Evolutionary conservation across 208 protist species (phyloP).

Genomic region (Lotmaria passim): DNA sequence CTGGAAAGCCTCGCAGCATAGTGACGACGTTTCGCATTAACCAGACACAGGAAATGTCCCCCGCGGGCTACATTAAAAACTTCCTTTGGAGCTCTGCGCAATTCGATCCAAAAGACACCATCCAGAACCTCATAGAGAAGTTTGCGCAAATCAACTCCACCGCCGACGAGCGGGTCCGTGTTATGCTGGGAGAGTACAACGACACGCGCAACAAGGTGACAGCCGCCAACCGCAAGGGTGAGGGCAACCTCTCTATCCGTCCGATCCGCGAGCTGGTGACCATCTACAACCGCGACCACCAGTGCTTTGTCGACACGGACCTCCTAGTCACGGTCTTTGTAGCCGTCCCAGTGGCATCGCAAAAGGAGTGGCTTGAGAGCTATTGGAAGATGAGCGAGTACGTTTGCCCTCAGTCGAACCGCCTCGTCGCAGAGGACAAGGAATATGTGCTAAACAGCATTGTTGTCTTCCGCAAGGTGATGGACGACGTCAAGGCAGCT

Average conservation of each 20-base stretch:
- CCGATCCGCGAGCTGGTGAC: constrained; percentile 84
- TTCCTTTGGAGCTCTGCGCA: constrained; percentile 86
- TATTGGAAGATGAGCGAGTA: constrained; percentile 89
- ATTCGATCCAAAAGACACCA: constrained; percentile 85
- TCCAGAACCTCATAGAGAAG: constrained; percentile 78
- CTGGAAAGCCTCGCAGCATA: constrained; percentile 69
- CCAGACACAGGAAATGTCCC: constrained; percentile 85
- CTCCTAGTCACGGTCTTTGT: constrained; percentile 89
- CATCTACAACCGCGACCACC: constrained; percentile 65
- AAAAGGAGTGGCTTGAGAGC: constrained; percentile 82
- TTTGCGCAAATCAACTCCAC: constrained; percentile 67
- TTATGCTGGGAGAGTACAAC: constrained; percentile 86
- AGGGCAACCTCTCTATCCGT: constrained; percentile 84
- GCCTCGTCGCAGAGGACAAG: constrained; percentile 87
- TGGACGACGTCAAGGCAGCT: constrained; percentile 79
- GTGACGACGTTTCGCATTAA: constrained; percentile 87
- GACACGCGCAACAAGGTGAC: constrained; percentile 83
- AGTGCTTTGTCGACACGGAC: constrained; percentile 84
- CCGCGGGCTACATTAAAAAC: constrained; percentile 85
- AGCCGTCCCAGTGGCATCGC: constrained; percentile 60
- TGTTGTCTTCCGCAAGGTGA: constrained; percentile 86
- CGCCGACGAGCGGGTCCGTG: constrained; percentile 79
- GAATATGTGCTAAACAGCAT: constrained; percentile 91
- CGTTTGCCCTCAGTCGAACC: constrained; percentile 83
- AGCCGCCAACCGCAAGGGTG: constrained; percentile 62